phyloP scores from a whole-genome alignment of 768 basidiomycete species.

The Filobasidium floriforme region DNA sequence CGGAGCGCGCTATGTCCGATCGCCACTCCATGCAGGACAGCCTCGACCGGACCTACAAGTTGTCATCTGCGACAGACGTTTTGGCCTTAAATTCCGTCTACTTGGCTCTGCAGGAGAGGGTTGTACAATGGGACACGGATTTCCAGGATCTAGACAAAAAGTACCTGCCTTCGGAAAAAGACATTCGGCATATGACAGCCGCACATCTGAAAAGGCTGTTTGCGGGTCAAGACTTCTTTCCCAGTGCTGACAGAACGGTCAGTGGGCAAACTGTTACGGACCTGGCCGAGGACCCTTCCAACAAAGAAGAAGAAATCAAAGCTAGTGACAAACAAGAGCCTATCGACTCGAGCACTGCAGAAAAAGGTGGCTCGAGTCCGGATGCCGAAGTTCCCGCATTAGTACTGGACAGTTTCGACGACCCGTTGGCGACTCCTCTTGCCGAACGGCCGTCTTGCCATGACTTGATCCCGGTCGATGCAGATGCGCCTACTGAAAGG shows the following conservation, averaged over 20 bases:
- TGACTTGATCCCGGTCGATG: conserved; percentile 16
- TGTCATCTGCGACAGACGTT: conserved; percentile 73
- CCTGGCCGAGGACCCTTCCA: conserved; percentile 24
- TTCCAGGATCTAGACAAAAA: conserved; percentile 64
- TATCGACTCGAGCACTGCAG: background rate
- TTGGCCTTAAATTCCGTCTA: conserved; percentile 79
- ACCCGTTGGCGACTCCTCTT: conserved; percentile 5
- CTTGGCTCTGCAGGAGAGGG: conserved; percentile 79
- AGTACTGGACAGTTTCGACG: conserved; percentile 9
- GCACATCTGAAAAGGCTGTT: conserved; percentile 46
- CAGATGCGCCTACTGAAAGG: conserved; percentile 13
- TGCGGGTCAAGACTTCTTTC: conserved; percentile 40
- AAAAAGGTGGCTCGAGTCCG: background rate
- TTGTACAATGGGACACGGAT: conserved; percentile 93
- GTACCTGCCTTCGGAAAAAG: conserved; percentile 53
- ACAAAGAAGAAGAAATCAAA: background rate
- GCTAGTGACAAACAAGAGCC: background rate
- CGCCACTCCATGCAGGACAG: conserved; percentile 47
- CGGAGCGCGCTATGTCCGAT: conserved; percentile 59
- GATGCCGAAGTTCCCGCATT: conserved; percentile 8
- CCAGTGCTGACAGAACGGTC: conserved; percentile 35
- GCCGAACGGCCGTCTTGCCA: conserved; percentile 18
- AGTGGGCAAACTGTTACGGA: conserved; percentile 39
- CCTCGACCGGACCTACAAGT: conserved; percentile 71
- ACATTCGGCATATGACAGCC: conserved; percentile 47